phyloP scores from a whole-genome alignment of 2,329 filamentous ascomycete genomes.

The Dactylellina cionopaga region DNA sequence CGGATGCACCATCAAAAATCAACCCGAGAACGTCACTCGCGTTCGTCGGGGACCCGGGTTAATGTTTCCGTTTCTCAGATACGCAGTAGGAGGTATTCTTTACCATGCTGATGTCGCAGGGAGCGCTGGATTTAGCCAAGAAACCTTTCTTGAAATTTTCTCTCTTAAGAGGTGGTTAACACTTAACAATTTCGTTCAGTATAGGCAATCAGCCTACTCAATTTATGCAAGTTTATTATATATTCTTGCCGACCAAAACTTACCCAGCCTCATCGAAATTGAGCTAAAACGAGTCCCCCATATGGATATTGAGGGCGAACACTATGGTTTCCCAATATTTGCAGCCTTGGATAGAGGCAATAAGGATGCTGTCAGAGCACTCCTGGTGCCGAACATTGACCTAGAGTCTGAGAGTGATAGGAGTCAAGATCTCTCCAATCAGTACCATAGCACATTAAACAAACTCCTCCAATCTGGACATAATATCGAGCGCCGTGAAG shows the following conservation, averaged over 20 bases:
- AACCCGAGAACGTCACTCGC: too few relatives aligned
- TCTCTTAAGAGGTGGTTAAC: slow-evolving; percentile 57
- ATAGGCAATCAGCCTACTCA: slow-evolving; percentile 57
- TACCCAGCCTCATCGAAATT: slow-evolving; percentile 57
- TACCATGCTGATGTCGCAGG: slow-evolving; percentile 62
- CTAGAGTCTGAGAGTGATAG: background rate
- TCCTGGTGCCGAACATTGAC: slow-evolving; percentile 52
- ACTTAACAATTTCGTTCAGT: slow-evolving; percentile 58
- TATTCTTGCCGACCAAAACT: slow-evolving; percentile 59
- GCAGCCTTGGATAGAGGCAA: slow-evolving; percentile 59
- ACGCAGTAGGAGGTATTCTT: slow-evolving; percentile 62
- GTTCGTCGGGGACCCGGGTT: slow-evolving; percentile 52
- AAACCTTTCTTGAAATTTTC: slow-evolving; percentile 59
- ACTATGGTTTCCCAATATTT: slow-evolving; percentile 59
- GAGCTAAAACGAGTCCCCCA: slow-evolving; percentile 44
- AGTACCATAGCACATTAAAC: slow-evolving; percentile 16
- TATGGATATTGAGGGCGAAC: slow-evolving; percentile 57
- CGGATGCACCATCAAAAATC: slow-evolving; percentile 14
- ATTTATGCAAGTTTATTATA: slow-evolving; percentile 58
- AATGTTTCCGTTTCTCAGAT: slow-evolving; percentile 64
- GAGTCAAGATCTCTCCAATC: background rate
- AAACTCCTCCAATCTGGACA: slow-evolving; percentile 53
- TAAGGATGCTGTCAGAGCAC: slow-evolving; percentile 54
- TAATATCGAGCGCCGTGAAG: slow-evolving; percentile 55
- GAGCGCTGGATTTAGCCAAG: slow-evolving; percentile 56